Conservation (phyloP, 352 stramenopile species). For the Globisporangium cystogenes region DNA sequence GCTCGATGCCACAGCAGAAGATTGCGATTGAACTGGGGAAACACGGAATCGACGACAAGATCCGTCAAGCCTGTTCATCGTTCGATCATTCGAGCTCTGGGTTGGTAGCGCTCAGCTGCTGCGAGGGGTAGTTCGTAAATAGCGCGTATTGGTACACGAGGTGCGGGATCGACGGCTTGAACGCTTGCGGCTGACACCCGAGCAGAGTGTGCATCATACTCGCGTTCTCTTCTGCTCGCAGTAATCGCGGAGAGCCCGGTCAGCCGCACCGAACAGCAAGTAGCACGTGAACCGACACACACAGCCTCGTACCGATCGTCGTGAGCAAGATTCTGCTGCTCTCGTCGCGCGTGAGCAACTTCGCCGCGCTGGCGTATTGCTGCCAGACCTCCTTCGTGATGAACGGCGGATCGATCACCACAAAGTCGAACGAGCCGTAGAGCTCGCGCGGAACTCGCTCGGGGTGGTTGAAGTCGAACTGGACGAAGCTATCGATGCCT, state of each 20-base stretch:
- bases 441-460: conserved; percentile 49
- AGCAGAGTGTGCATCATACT: conserved; percentile 85
- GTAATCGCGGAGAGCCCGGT: neutral
- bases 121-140: conserved; percentile 89
- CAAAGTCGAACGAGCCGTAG: conserved; percentile 78
- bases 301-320: conserved; percentile 70
- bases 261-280: too few relatives aligned
- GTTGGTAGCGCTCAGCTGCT: conserved; percentile 51
- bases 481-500: conserved; percentile 53
- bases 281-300: neutral
- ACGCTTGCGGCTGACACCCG: conserved; percentile 46
- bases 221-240: conserved; percentile 78
- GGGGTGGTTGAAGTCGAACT: conserved; percentile 90
- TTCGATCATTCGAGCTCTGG: conserved; percentile 70
- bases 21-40: too few relatives aligned
- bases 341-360: conserved; percentile 49
- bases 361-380: conserved; percentile 71
- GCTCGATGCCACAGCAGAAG: too few relatives aligned
- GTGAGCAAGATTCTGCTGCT: conserved; percentile 80
- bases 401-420: conserved; percentile 94
- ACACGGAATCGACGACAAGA: too few relatives aligned
- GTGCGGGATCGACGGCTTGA: conserved; percentile 91
- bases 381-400: conserved; percentile 93
- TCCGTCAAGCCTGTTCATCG: too few relatives aligned
- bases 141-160: conserved; percentile 95